A percentile compares a stretch with the other conserved stretches of the same genome.
These are phyloP conservation scores for Monilinia aucupariae DNA, from an alignment of 2,329 filamentous ascomycete genomes.

Conservation along the genomic window DNA sequence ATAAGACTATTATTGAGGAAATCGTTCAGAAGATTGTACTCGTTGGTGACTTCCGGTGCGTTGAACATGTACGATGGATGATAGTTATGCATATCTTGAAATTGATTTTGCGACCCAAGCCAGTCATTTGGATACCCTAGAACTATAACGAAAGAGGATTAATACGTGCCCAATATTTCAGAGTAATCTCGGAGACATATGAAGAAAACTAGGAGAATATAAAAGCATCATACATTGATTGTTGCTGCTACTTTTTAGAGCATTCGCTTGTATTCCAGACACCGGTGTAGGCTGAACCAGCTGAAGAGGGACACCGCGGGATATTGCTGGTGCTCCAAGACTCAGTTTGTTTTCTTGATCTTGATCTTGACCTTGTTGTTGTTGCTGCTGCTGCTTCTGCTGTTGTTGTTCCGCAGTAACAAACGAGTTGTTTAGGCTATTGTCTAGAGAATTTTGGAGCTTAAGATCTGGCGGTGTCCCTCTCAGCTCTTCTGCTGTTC, in stretches of 20 bases:
- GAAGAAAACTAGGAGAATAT: conserved; percentile 8
- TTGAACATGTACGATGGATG: conserved; percentile 95
- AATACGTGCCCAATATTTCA: conserved; percentile 26
- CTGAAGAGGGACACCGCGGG: conserved; percentile 53
- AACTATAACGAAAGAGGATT: conserved; percentile 54
- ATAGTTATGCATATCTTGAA: conserved; percentile 90
- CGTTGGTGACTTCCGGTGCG: conserved; percentile 88
- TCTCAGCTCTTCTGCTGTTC: conserved; percentile 50
- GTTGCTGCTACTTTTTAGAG: conserved; percentile 56
- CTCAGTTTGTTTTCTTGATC: conserved; percentile 38
- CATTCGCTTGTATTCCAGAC: conserved; percentile 59
- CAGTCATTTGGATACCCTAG: conserved; percentile 77
- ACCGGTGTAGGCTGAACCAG: conserved; percentile 67
- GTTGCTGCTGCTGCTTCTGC: conserved; percentile 35
- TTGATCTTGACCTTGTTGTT: conserved; percentile 47
- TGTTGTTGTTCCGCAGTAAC: conserved; percentile 23
- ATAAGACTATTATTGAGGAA: conserved; percentile 89
- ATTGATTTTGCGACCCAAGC: conserved; percentile 68
- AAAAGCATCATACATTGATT: conserved; percentile 61
- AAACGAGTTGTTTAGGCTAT: conserved; percentile 50
- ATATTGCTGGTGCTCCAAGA: conserved; percentile 33
- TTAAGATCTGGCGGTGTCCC: conserved; percentile 47
- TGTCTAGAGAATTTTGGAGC: conserved; percentile 41
- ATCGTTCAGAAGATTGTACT: conserved; percentile 95
- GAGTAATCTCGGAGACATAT: conserved; percentile 29